phyloP scores from a whole-genome alignment of 768 basidiomycete species.

The Xerocomus brunneocitrinus region DNA sequence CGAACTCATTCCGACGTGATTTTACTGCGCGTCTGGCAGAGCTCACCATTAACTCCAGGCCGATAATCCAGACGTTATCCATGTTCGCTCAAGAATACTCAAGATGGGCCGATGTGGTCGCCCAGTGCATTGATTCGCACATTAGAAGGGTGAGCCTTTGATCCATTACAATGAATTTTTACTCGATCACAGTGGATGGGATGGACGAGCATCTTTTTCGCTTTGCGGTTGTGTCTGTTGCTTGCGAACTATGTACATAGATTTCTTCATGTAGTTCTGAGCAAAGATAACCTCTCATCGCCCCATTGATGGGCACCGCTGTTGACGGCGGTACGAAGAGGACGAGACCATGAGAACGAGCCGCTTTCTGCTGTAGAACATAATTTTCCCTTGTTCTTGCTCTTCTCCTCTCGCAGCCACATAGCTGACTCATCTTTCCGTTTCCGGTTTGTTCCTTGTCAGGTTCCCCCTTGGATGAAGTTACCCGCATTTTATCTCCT shows the following conservation, averaged over 20 bases:
- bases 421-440: conserved; percentile 63
- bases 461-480: conserved; percentile 90
- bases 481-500: conserved; percentile 92
- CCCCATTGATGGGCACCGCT: conserved; percentile 32
- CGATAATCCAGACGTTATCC: conserved; percentile 89
- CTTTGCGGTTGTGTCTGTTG: conserved; percentile 24
- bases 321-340: conserved; percentile 30
- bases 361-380: conserved; percentile 21
- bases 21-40: conserved; percentile 67
- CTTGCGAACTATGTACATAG: conserved; percentile 42
- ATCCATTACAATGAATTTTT: conserved; percentile 20
- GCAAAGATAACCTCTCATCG: conserved; percentile 37
- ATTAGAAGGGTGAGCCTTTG: conserved; percentile 78
- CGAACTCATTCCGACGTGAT: conserved; percentile 73
- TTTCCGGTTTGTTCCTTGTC: conserved; percentile 26
- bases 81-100: conserved; percentile 87
- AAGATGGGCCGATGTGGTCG: conserved; percentile 74
- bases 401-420: conserved; percentile 17
- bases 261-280: conserved; percentile 39
- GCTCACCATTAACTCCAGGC: conserved; percentile 91
- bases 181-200: conserved; percentile 26
- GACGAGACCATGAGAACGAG: conserved; percentile 36
- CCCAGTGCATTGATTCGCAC: conserved; percentile 77
- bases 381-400: conserved; percentile 30
- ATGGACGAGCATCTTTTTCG: conserved; percentile 21